These are phyloP conservation scores for Margaritispora aquatica DNA, from an alignment of 495 filamentous ascomycete genomes.

Conservation along the genomic window DNA sequence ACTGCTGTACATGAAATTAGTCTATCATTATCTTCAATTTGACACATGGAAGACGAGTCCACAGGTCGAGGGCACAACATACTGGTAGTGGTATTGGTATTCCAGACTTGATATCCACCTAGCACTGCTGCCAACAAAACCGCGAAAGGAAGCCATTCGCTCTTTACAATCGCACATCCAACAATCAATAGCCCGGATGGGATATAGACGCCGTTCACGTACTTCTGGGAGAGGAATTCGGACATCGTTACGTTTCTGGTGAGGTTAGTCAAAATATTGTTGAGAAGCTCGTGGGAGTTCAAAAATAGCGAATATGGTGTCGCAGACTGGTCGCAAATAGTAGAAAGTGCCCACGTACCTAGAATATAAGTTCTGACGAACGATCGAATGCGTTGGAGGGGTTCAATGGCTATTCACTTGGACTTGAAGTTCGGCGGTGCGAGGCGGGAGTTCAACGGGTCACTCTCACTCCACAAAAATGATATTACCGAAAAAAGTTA, in stretches of 20 bases:
- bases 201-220: slow-evolving; percentile 73
- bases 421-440: background rate
- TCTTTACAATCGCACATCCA: slow-evolving; percentile 69
- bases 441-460: no score
- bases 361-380: background rate
- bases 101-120: slow-evolving; percentile 57
- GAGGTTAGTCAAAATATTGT: slow-evolving; percentile 5
- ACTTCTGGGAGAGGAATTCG: slow-evolving; percentile 27
- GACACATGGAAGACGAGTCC: no score
- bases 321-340: background rate
- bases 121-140: slow-evolving; percentile 54
- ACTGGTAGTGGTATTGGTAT: slow-evolving; percentile 39
- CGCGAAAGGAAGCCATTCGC: slow-evolving; percentile 70
- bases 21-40: no score
- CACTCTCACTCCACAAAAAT: background rate
- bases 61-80: no score
- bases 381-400: background rate
- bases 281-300: background rate
- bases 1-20: slow-evolving; percentile 44
- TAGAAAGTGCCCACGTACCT: background rate
- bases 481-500: background rate
- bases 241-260: background rate
- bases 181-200: slow-evolving; percentile 76
- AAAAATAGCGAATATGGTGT: background rate
- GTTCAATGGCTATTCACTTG: background rate